These are phyloP conservation scores for Sordariomycetes sp. DNA, from an alignment of 2,329 filamentous ascomycete species.

Conservation along the genomic window DNA sequence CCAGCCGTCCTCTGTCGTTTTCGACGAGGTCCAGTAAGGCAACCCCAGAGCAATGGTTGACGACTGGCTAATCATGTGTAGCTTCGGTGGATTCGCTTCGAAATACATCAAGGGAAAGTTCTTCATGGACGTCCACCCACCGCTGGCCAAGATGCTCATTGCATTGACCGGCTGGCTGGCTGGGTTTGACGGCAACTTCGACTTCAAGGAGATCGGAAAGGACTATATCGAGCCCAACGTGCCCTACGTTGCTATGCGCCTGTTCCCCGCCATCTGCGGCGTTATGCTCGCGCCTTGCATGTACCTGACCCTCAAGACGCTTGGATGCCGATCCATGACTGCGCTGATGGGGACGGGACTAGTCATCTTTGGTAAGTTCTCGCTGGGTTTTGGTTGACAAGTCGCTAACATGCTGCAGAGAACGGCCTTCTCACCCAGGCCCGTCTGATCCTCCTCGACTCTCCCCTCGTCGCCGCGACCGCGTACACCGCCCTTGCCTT, in stretches of 20 bases:
- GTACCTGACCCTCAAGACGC: constrained; percentile 88
- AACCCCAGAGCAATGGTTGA: too few species aligned
- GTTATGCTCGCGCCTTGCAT: constrained; percentile 83
- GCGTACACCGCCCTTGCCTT: constrained; percentile 86
- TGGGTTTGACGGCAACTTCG: constrained; percentile 90
- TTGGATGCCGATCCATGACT: constrained; percentile 79
- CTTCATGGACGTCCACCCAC: constrained; percentile 99
- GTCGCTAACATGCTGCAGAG: constrained; percentile 45
- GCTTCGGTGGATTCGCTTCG: constrained; percentile 94
- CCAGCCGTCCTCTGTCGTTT: constrained; percentile 91
- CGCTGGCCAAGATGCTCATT: constrained; percentile 91
- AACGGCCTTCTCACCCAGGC: constrained; percentile 94
- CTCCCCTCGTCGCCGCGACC: constrained; percentile 86
- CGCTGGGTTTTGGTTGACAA: background rate
- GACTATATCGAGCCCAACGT: constrained; percentile 93
- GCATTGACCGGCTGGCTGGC: constrained; percentile 91
- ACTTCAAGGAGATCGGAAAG: constrained; percentile 99
- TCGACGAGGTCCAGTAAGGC: constrained; percentile 96
- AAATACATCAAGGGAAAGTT: constrained; percentile 99
- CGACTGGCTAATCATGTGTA: constrained; percentile 26
- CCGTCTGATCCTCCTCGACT: constrained; percentile 90
- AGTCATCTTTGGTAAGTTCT: constrained; percentile 75
- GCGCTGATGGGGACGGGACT: constrained; percentile 75
- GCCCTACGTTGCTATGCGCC: constrained; percentile 94
- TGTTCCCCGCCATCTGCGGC: constrained; percentile 84